These are phyloP conservation scores for Ligustrum vulgare DNA, from an alignment of 257 asterid species.

Conservation along the genomic window DNA sequence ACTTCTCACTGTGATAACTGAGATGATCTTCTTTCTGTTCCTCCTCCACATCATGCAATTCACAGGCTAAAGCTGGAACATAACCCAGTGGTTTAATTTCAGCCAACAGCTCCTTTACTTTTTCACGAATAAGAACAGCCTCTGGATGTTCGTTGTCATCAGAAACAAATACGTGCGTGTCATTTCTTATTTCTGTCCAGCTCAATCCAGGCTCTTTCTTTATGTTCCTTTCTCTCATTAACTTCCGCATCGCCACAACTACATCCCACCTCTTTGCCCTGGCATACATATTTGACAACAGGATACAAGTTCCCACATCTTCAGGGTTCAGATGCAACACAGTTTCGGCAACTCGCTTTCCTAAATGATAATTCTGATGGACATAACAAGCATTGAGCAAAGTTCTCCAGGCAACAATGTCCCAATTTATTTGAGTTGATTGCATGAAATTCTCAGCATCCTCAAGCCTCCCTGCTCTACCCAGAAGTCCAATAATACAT, in stretches of 20 bases:
- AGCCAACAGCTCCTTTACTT: constrained; percentile 53
- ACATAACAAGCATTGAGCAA: constrained; percentile 81
- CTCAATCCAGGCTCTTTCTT: constrained; percentile 96
- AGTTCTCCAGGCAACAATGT: constrained; percentile 79
- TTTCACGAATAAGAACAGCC: constrained; percentile 52
- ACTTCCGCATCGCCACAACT: constrained; percentile 49
- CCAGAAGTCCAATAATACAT: constrained; percentile 70
- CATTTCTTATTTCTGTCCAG: constrained; percentile 78
- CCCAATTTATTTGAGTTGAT: constrained; percentile 59
- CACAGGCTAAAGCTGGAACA: constrained; percentile 53
- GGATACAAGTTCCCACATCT: constrained; percentile 68
- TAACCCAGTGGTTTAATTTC: constrained; percentile 69
- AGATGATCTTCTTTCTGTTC: constrained; percentile 75
- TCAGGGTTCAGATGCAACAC: constrained; percentile 58
- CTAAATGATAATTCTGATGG: constrained; percentile 60
- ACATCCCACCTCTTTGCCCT: constrained; percentile 80
- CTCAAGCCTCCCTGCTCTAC: constrained; percentile 67
- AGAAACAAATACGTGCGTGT: constrained; percentile 67
- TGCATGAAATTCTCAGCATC: constrained; percentile 72
- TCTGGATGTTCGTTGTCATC: constrained; percentile 62
- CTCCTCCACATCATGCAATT: constrained; percentile 73
- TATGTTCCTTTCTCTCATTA: constrained; percentile 59
- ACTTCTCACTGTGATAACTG: constrained; percentile 79
- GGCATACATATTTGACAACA: constrained; percentile 82
- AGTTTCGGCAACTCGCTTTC: constrained; percentile 56